Percentiles rank a stretch among this genome's conserved stretches.
These are phyloP conservation scores for Umbelopsis ramanniana DNA, from an alignment of 192 early-diverging fungal species.

Conservation along the genomic window DNA sequence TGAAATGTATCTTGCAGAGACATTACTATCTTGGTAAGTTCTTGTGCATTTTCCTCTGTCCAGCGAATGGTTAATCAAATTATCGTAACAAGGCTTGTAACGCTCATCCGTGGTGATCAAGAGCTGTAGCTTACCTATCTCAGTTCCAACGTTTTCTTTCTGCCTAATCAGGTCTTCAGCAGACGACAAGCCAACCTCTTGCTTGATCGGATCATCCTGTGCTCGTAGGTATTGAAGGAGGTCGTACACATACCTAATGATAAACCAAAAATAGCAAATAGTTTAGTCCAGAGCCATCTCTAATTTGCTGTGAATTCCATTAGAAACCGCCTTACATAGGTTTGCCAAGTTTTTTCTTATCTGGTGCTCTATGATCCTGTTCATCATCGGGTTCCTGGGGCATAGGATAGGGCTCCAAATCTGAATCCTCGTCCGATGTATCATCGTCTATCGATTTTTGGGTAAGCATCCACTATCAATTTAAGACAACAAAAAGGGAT, in stretches of 20 bases:
- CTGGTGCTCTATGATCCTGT: not conserved
- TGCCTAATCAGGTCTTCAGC: constrained; percentile 32
- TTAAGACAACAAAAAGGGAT: not conserved
- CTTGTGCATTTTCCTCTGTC: constrained; percentile 17
- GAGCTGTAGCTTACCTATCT: constrained; percentile 28
- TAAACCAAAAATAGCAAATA: not conserved
- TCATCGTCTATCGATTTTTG: not conserved
- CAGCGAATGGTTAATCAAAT: not conserved
- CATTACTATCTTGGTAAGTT: constrained; percentile 12
- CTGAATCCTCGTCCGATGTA: constrained; percentile 45
- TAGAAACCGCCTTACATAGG: constrained; percentile 30
- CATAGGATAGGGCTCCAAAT: constrained; percentile 31
- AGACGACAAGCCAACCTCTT: constrained; percentile 32
- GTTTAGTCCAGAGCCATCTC: too few relatives aligned
- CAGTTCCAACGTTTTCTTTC: constrained; percentile 29
- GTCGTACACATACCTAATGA: constrained; percentile 31
- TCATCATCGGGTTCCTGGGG: constrained; percentile 20
- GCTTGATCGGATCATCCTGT: constrained; percentile 37
- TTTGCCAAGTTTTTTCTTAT: constrained; percentile 16
- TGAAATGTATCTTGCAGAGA: not conserved
- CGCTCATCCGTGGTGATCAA: not conserved
- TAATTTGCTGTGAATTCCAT: too few relatives aligned
- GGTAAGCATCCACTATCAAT: not conserved
- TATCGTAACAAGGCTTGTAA: too few relatives aligned
- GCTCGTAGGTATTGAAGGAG: constrained; percentile 34